Conservation (phyloP, 768 basidiomycete genomes). For the Leccinum subgranulosum region DNA sequence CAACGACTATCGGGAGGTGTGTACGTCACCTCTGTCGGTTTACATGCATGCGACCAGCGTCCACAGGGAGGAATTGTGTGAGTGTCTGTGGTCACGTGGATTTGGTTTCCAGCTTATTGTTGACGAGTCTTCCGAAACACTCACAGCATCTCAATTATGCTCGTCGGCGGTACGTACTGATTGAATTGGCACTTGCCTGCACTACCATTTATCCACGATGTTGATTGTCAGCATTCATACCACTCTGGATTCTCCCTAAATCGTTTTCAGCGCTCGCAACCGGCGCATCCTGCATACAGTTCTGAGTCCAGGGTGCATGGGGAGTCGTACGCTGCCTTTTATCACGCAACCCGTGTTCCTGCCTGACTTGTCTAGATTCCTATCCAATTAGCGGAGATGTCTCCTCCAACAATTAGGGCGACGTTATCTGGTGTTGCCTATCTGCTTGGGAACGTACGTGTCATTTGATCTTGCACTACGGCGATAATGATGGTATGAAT, state of each 20-base stretch:
- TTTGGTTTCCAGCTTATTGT: neutral
- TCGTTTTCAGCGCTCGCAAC: conserved; percentile 68
- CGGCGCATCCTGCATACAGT: conserved; percentile 83
- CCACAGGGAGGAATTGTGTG: conserved; percentile 43
- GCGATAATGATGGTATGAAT: too few relatives aligned
- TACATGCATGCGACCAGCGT: neutral
- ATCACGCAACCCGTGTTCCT: neutral
- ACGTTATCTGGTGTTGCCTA: too few relatives aligned
- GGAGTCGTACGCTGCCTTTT: conserved; percentile 57
- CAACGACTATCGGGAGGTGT: conserved; percentile 37
- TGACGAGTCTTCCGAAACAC: neutral
- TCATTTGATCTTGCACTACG: neutral
- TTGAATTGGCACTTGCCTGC: neutral
- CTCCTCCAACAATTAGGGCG: conserved; percentile 85
- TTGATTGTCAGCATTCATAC: conserved; percentile 50
- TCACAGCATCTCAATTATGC: conserved; percentile 19
- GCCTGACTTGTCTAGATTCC: conserved; percentile 43
- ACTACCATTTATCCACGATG: neutral
- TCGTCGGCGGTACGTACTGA: conserved; percentile 23
- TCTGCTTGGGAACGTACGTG: conserved; percentile 66
- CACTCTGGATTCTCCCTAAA: conserved; percentile 79
- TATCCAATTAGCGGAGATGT: conserved; percentile 80
- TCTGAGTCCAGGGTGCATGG: conserved; percentile 90
- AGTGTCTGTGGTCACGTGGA: conserved; percentile 11
- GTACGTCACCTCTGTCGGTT: conserved; percentile 33